Percentiles rank a stretch among this genome's conserved stretches.
These are phyloP conservation scores for Chytriomyces sp. DNA, from an alignment of 192 early-diverging fungal genomes.

Conservation along the genomic window DNA sequence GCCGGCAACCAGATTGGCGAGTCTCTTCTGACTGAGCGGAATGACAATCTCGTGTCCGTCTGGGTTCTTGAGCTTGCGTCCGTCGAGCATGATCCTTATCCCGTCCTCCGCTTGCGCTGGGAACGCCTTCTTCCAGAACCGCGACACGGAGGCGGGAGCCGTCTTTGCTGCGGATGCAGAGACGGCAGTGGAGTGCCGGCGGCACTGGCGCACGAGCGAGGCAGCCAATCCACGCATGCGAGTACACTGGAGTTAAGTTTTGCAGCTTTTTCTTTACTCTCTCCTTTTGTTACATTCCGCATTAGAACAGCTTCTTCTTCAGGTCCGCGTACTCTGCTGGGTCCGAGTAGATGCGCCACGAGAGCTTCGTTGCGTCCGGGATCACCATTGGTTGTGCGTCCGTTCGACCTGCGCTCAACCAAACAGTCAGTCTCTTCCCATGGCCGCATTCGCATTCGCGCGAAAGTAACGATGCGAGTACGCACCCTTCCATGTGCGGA, in stretches of 20 bases:
- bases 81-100: conserved; percentile 60
- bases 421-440: not conserved
- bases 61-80: conserved; percentile 82
- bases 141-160: not conserved
- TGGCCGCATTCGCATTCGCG: not conserved
- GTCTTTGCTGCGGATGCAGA: not conserved
- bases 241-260: too few relatives aligned
- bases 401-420: not conserved
- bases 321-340: conserved; percentile 7
- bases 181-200: not conserved
- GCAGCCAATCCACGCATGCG: too few relatives aligned
- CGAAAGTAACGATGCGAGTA: not conserved
- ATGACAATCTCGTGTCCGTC: conserved; percentile 70
- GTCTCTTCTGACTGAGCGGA: conserved; percentile 50
- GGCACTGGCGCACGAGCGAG: not conserved
- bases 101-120: conserved; percentile 7
- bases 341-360: conserved; percentile 21
- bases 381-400: not conserved
- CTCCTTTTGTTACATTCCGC: not conserved
- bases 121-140: conserved; percentile 29
- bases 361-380: not conserved
- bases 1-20: conserved; percentile 83
- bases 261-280: not conserved
- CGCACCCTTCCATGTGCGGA: conserved; percentile 17
- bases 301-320: conserved; percentile 19